Conservation (phyloP, 345 rosid species). For the Pugionium dolabratum region DNA sequence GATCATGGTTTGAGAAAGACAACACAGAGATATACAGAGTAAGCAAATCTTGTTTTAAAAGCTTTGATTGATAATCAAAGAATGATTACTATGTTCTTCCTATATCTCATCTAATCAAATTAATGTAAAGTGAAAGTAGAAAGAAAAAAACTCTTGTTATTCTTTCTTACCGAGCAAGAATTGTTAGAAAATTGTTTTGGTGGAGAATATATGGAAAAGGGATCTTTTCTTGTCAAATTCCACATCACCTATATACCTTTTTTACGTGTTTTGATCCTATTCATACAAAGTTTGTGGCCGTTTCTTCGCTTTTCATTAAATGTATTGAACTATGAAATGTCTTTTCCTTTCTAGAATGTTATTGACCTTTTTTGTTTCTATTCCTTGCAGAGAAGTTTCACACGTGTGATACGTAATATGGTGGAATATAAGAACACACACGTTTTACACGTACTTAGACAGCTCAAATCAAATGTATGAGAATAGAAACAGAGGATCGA, state of each 20-base stretch:
- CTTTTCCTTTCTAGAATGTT: neutral
- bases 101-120: constrained; percentile 1
- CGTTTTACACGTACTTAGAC: constrained; percentile 7
- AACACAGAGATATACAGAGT: neutral
- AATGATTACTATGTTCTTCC: too few species aligned
- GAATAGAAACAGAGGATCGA: too few species aligned
- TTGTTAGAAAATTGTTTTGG: neutral
- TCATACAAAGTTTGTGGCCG: constrained; percentile 22
- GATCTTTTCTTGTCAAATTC: neutral
- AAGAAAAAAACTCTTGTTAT: neutral
- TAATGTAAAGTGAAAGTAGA: constrained; percentile 28
- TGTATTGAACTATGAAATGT: constrained; percentile 1
- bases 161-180: constrained; percentile 41
- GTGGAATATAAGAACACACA: neutral
- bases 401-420: constrained; percentile 11
- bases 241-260: constrained; percentile 20
- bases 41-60: neutral
- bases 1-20: constrained; percentile 9
- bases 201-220: too few species aligned
- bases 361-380: constrained; percentile 3
- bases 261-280: constrained; percentile 37
- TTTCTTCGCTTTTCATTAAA: constrained; percentile 22
- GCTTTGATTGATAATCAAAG: neutral
- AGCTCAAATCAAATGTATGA: constrained; percentile 9
- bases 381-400: constrained; percentile 28